Conservation (phyloP, 768 basidiomycete genomes). For the Lactarius psammicola region DNA sequence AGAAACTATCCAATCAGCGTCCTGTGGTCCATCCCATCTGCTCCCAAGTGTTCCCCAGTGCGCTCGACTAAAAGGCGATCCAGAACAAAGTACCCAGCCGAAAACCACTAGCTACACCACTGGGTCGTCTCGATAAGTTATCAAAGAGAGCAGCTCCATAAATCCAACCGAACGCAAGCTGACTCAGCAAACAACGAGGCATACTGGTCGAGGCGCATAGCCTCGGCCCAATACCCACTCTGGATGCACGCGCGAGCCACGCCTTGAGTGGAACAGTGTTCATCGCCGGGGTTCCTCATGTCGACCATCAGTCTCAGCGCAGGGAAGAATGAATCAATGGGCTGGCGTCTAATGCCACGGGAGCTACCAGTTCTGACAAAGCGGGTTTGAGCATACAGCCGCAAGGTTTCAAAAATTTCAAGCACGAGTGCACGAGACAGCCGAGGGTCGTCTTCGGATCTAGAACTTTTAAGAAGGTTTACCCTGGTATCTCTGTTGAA, state of each 20-base stretch:
- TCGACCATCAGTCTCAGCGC: background rate
- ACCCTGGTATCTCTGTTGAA: background rate
- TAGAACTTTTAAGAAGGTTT: background rate
- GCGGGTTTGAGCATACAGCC: background rate
- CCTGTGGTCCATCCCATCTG: too few species aligned
- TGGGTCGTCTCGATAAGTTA: background rate
- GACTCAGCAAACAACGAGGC: background rate
- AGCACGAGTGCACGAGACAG: background rate
- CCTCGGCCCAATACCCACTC: background rate
- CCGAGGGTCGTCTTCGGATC: background rate
- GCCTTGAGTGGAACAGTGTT: background rate
- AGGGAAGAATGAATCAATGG: background rate
- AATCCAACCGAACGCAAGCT: background rate
- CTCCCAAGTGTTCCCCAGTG: too few species aligned
- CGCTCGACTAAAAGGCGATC: background rate
- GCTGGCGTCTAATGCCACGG: background rate
- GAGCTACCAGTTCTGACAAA: background rate
- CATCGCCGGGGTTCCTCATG: background rate
- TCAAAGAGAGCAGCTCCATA: background rate
- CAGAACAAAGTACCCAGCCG: background rate
- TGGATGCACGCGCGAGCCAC: background rate
- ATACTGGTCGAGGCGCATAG: background rate
- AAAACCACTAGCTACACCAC: background rate
- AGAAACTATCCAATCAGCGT: too few species aligned
- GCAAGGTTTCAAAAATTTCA: background rate